These are phyloP conservation scores for Malbranchea zuffiana DNA, from an alignment of 2,329 filamentous ascomycete genomes.

Conservation along the genomic window DNA sequence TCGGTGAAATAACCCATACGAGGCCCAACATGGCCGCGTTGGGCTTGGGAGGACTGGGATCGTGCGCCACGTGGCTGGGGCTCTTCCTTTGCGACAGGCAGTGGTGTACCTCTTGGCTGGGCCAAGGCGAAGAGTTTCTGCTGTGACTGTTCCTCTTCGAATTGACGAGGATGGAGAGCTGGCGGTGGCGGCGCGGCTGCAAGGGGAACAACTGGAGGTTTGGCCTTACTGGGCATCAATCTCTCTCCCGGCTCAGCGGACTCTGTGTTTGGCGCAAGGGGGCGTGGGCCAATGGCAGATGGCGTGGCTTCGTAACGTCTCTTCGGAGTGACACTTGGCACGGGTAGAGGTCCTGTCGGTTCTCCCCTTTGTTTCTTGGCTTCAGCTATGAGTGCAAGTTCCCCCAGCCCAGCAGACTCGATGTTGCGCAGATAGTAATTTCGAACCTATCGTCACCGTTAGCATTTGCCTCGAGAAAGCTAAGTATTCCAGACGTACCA, in stretches of 20 bases:
- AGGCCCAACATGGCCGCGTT: constrained; percentile 31
- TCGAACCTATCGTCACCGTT: constrained; percentile 31
- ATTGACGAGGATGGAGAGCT: constrained; percentile 23
- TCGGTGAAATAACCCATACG: constrained; percentile 37
- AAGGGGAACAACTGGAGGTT: constrained; percentile 18
- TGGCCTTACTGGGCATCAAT: constrained; percentile 23
- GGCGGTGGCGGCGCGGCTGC: constrained; percentile 23
- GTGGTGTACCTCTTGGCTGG: constrained; percentile 26
- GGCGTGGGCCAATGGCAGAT: constrained; percentile 32
- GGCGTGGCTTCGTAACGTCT: constrained; percentile 39
- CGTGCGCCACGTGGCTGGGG: constrained; percentile 23
- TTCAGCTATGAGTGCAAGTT: constrained; percentile 34
- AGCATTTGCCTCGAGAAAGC: constrained; percentile 4
- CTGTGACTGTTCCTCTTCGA: constrained; percentile 28
- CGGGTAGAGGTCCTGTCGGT: constrained; percentile 34
- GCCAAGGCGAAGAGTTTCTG: constrained; percentile 31
- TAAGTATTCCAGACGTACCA: constrained; percentile 29
- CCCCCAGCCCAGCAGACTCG: constrained; percentile 35
- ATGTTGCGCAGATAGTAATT: constrained; percentile 39
- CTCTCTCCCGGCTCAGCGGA: constrained; percentile 23
- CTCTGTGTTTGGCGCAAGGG: constrained; percentile 35
- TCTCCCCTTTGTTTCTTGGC: constrained; percentile 36
- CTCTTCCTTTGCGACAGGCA: constrained; percentile 26
- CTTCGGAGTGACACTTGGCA: constrained; percentile 36
- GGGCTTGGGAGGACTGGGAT: constrained; percentile 22